These are phyloP conservation scores for Kernera saxatilis DNA, from an alignment of 345 rosid species.

Conservation along the genomic window DNA sequence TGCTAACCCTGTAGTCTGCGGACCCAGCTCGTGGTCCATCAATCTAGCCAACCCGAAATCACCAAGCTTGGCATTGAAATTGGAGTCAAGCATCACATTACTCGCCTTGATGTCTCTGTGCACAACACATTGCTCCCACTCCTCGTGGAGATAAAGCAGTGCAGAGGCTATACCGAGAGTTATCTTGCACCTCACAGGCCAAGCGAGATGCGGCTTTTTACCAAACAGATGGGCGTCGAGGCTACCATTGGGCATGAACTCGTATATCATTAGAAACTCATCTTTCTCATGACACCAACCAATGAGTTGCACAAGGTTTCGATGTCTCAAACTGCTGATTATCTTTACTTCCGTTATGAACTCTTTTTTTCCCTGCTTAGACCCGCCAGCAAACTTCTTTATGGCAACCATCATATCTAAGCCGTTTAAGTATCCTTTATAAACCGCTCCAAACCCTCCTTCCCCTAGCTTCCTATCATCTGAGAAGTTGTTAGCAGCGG, in stretches of 20 bases:
- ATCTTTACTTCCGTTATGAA: slow-evolving; percentile 46
- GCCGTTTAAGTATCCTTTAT: slow-evolving; percentile 38
- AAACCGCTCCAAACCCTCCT: slow-evolving; percentile 60
- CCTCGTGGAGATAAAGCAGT: slow-evolving; percentile 54
- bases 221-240: slow-evolving; percentile 53
- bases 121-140: slow-evolving; percentile 59
- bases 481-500: slow-evolving; percentile 48
- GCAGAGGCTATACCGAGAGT: slow-evolving; percentile 48
- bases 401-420: slow-evolving; percentile 36
- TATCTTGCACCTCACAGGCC: slow-evolving; percentile 44
- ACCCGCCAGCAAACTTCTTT: slow-evolving; percentile 42
- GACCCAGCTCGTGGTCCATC: slow-evolving; percentile 43
- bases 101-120: slow-evolving; percentile 63
- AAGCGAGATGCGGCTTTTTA: slow-evolving; percentile 28
- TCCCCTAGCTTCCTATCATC: slow-evolving; percentile 50
- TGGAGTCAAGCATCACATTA: slow-evolving; percentile 56
- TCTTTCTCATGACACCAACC: slow-evolving; percentile 66
- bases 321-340: slow-evolving; percentile 53
- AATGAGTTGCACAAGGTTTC: slow-evolving; percentile 56
- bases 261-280: slow-evolving; percentile 60
- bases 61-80: slow-evolving; percentile 53
- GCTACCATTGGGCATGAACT: slow-evolving; percentile 71
- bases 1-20: slow-evolving; percentile 42
- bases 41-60: slow-evolving; percentile 61
- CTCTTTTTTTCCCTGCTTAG: slow-evolving; percentile 49